Conservation (phyloP, 352 stramenopile species). For the Plasmopara halstedii region DNA sequence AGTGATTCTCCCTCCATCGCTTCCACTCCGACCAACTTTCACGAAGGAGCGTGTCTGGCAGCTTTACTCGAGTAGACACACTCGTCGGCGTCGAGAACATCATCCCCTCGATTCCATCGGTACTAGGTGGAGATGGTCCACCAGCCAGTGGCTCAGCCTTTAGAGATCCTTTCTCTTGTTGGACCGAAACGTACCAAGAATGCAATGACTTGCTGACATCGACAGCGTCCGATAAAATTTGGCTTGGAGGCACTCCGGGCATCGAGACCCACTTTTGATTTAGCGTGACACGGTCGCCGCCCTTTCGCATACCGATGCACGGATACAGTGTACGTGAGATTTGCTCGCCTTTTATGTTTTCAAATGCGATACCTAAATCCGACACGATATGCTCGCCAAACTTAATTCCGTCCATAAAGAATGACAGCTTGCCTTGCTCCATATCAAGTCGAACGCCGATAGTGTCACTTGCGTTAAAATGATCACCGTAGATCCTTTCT, state of each 20-base stretch:
- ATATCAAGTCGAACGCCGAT: constrained; percentile 98
- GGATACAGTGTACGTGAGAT: constrained; percentile 90
- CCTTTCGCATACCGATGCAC: constrained; percentile 94
- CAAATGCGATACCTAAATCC: constrained; percentile 95
- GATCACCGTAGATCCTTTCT: constrained; percentile 85
- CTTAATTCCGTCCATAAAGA: constrained; percentile 98
- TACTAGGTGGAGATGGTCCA: constrained; percentile 2
- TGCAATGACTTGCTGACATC: constrained; percentile 88
- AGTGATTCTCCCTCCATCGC: constrained; percentile 78
- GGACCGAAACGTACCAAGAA: constrained; percentile 62
- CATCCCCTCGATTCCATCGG: not conserved
- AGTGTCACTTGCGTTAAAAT: constrained; percentile 94
- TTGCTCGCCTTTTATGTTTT: constrained; percentile 86
- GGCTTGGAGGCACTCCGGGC: constrained; percentile 60
- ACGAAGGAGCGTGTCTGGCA: constrained; percentile 52
- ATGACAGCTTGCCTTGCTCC: constrained; percentile 95
- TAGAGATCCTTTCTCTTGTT: constrained; percentile 23
- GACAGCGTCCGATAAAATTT: constrained; percentile 80
- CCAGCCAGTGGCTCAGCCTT: constrained; percentile 4
- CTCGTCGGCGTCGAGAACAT: not conserved
- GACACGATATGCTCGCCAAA: constrained; percentile 99
- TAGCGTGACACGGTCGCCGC: constrained; percentile 92
- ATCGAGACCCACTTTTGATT: constrained; percentile 92
- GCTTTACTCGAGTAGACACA: constrained; percentile 18
- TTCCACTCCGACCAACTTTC: constrained; percentile 82